These are phyloP conservation scores for Fusarium hainanense DNA, from an alignment of 2,329 filamentous ascomycete genomes.

Conservation along the genomic window DNA sequence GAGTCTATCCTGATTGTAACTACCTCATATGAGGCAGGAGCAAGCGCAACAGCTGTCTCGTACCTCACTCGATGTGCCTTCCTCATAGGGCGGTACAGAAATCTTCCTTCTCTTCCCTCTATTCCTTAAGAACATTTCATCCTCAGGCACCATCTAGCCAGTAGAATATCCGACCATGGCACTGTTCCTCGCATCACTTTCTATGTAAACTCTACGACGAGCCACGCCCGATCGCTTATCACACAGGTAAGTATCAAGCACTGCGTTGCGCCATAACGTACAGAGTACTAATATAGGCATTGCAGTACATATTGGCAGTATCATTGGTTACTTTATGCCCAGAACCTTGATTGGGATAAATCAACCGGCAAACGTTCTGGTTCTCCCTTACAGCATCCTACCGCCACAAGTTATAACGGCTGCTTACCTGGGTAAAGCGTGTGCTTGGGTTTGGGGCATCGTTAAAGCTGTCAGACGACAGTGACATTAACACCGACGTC, in stretches of 20 bases:
- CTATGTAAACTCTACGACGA: too few relatives aligned
- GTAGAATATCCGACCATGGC: too few relatives aligned
- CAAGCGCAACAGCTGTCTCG: background rate
- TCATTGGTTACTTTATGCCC: background rate
- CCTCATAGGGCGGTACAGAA: too few relatives aligned
- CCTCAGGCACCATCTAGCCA: background rate
- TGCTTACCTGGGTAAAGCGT: constrained; percentile 3
- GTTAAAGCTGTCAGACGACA: constrained; percentile 6
- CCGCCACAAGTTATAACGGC: background rate
- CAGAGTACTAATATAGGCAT: too few relatives aligned
- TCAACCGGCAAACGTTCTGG: background rate
- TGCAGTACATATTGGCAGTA: background rate
- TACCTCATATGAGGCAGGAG: background rate
- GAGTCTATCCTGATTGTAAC: background rate
- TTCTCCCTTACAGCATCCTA: background rate
- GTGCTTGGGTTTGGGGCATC: background rate
- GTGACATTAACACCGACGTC: constrained; percentile 25
- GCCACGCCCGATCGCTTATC: too few relatives aligned
- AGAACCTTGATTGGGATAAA: background rate
- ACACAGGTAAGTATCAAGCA: too few relatives aligned
- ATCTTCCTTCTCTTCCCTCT: background rate
- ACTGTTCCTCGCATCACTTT: too few relatives aligned
- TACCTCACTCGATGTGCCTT: background rate
- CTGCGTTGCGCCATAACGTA: too few relatives aligned
- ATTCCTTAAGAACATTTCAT: background rate